Conservation (phyloP, 176 grass and related monocot genomes). For the Oryza glumipatula region DNA sequence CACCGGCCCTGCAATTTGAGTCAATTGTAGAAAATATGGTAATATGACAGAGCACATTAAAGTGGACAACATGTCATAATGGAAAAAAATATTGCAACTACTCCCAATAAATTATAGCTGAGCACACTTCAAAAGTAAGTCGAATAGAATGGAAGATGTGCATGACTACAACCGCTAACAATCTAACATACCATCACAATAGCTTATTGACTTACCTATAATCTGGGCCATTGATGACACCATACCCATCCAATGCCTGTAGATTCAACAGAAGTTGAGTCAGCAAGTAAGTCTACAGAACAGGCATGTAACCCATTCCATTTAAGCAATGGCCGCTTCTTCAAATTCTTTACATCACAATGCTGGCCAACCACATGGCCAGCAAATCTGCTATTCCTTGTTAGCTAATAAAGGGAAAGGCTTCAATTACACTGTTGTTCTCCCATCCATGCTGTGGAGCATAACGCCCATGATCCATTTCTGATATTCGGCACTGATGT, state of each 20-base stretch:
- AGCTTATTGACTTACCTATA: slow-evolving; percentile 58
- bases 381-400: slow-evolving; percentile 80
- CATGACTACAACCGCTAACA: not conserved
- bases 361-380: slow-evolving; percentile 66
- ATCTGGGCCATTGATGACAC: slow-evolving; percentile 64
- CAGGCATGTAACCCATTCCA: slow-evolving; percentile 87
- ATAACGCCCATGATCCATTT: slow-evolving; percentile 90
- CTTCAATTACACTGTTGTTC: slow-evolving; percentile 99
- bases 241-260: slow-evolving; percentile 97
- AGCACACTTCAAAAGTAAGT: slow-evolving; percentile 12
- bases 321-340: slow-evolving; percentile 79
- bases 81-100: not conserved
- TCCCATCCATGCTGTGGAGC: slow-evolving; percentile 85
- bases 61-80: not conserved
- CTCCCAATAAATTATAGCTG: not conserved
- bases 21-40: slow-evolving; percentile 49
- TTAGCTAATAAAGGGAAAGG: slow-evolving; percentile 89
- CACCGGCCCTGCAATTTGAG: slow-evolving; percentile 70
- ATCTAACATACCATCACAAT: not conserved
- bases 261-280: slow-evolving; percentile 99
- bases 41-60: slow-evolving; percentile 33
- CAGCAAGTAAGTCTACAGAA: slow-evolving; percentile 85
- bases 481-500: slow-evolving; percentile 49
- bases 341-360: slow-evolving; percentile 69
- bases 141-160: not conserved